A percentile compares a stretch with the other conserved stretches of the same genome.
phyloP scores from a whole-genome alignment of 1,139 yeast species.

The Torulaspora globosa region DNA sequence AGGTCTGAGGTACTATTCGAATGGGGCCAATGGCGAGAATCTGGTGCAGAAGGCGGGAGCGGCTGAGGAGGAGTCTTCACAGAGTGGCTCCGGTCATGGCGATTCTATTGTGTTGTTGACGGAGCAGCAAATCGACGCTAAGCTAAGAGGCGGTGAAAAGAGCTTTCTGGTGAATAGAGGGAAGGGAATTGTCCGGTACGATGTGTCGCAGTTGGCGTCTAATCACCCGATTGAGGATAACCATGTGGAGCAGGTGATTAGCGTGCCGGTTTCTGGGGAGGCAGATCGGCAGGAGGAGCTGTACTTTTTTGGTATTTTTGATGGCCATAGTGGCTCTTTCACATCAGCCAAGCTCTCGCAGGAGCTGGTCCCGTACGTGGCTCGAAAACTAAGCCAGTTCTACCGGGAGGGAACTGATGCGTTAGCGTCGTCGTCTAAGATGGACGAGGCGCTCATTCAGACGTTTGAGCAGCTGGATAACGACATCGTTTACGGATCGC shows the following conservation, averaged over 20 bases:
- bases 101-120: slow-evolving; percentile 44
- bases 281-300: slow-evolving; percentile 57
- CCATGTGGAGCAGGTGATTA: slow-evolving; percentile 79
- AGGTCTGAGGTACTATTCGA: slow-evolving; percentile 24
- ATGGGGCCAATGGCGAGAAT: slow-evolving; percentile 7
- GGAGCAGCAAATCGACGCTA: slow-evolving; percentile 70
- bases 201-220: slow-evolving; percentile 82
- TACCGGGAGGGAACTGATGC: slow-evolving; percentile 29
- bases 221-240: slow-evolving; percentile 96
- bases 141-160: slow-evolving; percentile 72
- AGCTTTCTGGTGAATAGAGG: slow-evolving; percentile 77
- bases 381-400: slow-evolving; percentile 68
- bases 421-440: slow-evolving; percentile 42
- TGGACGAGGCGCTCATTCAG: slow-evolving; percentile 73
- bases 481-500: slow-evolving; percentile 74
- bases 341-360: slow-evolving; percentile 83
- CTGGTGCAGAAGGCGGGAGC: background rate
- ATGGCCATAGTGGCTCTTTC: slow-evolving; percentile 97
- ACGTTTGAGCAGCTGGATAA: slow-evolving; percentile 84
- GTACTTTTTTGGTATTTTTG: slow-evolving; percentile 94
- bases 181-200: slow-evolving; percentile 89
- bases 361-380: slow-evolving; percentile 67
- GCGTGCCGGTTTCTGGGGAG: slow-evolving; percentile 60
- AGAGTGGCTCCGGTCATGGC: slow-evolving; percentile 1
- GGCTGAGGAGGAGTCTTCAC: background rate